Evolutionary conservation across 2,329 filamentous ascomycete genomes (phyloP), one percentile per base, ranked within the genome.

Genomic region (Fusarium goolgardi): DNA sequence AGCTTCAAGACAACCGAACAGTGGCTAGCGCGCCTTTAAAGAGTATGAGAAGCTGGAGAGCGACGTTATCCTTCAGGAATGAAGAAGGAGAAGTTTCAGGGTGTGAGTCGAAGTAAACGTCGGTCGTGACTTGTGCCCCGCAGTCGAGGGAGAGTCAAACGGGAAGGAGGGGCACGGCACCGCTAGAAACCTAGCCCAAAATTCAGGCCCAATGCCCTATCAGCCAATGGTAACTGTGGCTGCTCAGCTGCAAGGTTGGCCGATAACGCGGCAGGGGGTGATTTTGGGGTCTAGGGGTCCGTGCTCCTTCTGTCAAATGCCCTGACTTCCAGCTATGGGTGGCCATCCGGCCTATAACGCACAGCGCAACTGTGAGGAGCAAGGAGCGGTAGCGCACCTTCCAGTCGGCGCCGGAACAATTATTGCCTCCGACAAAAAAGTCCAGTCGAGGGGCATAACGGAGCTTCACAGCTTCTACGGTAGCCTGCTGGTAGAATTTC

Each of bases 401-500:
- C 10, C 13, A 32, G 21, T 50, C 73, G 73, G 73, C 54, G 59
- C 68, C 72, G 73, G 73, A 75, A 73, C 65, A 75, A 75, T 52
- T 46, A 58, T 15, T 51, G 43, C 46, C 65, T 73, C 72, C 72
- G 72, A 67, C 67, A 72, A 73, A 75, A 74, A 73, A 73, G 68
- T 71, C 41, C 67, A 61, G 64, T 73, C 65, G 68, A 71, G 72
- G 67, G 71, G 63, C 58, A 61, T 41, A 37, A 47, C 60, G 67
- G 68, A 75, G 72, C 72, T 74, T 73, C 68, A 73, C 66, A 73
- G 72, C 72, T 74, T 74, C 72, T 74, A 64, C 35, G 63, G 72
- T 66, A 69, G 66, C 66, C 66, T 69, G 71, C 71, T 71, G 71
- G 69, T 68, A 73, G 72, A 75, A 75, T 75, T 75, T 75, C 71